Percentiles rank a stretch among this genome's conserved stretches.
These are phyloP conservation scores for Bretziella fagacearum DNA, from an alignment of 2,329 filamentous ascomycete genomes.

Conservation along the genomic window DNA sequence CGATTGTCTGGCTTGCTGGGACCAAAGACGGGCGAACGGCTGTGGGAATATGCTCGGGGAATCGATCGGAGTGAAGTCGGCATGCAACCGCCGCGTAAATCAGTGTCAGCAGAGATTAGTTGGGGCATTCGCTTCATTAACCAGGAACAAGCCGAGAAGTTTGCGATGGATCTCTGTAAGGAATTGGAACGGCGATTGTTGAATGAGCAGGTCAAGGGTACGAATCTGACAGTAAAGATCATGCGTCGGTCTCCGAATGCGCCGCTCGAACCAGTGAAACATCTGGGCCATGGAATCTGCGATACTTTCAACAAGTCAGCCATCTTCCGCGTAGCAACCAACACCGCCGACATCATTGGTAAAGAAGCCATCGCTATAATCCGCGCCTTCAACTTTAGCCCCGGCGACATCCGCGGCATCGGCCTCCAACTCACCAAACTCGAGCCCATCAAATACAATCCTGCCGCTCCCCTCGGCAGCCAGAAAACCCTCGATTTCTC, in stretches of 20 bases:
- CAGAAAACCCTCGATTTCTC: slow-evolving; percentile 67
- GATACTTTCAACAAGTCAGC: slow-evolving; percentile 85
- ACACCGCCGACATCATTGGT: slow-evolving; percentile 50
- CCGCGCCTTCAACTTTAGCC: slow-evolving; percentile 64
- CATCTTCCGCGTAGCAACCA: slow-evolving; percentile 67
- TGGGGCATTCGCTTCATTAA: slow-evolving; percentile 94
- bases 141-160: slow-evolving; percentile 85
- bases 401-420: slow-evolving; percentile 81
- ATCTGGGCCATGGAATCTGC: slow-evolving; percentile 87
- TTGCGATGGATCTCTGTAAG: slow-evolving; percentile 66
- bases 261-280: slow-evolving; percentile 79
- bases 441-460: slow-evolving; percentile 50
- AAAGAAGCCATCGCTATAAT: slow-evolving; percentile 78
- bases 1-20: slow-evolving; percentile 57
- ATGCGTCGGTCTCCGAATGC: slow-evolving; percentile 79
- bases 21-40: slow-evolving; percentile 79
- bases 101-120: slow-evolving; percentile 90
- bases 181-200: slow-evolving; percentile 68
- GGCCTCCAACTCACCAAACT: slow-evolving; percentile 90
- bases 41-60: slow-evolving; percentile 80
- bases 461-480: slow-evolving; percentile 46
- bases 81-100: slow-evolving; percentile 72
- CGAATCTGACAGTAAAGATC: slow-evolving; percentile 81
- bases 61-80: slow-evolving; percentile 78
- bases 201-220: slow-evolving; percentile 73